A percentile compares a stretch with the other conserved stretches of the same genome.
These are phyloP conservation scores for Zymoseptoria ardabiliae DNA, from an alignment of 2,329 filamentous ascomycete genomes.

Conservation along the genomic window DNA sequence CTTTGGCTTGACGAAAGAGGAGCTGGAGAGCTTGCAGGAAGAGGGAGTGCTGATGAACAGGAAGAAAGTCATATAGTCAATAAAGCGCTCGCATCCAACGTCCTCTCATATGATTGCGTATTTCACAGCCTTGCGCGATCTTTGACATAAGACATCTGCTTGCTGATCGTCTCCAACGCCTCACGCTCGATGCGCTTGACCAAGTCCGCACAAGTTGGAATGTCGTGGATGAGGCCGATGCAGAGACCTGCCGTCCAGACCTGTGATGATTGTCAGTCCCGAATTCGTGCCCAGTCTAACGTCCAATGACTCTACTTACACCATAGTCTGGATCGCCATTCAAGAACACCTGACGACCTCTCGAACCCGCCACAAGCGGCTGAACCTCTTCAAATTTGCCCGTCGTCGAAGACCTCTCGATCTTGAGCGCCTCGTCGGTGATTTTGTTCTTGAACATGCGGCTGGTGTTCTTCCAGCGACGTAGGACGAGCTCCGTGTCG, in stretches of 20 bases:
- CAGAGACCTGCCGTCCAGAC: slow-evolving; percentile 98
- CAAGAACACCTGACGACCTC: slow-evolving; percentile 80
- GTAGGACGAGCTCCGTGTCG: slow-evolving; percentile 76
- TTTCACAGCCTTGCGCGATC: slow-evolving; percentile 2
- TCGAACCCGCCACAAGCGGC: slow-evolving; percentile 76
- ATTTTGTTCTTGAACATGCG: slow-evolving; percentile 86
- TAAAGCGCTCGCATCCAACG: neutral
- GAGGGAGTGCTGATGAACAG: slow-evolving; percentile 14
- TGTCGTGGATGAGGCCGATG: slow-evolving; percentile 52
- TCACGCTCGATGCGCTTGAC: slow-evolving; percentile 39
- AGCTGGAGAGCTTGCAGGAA: slow-evolving; percentile 12
- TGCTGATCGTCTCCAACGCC: slow-evolving; percentile 35
- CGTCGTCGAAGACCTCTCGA: slow-evolving; percentile 71
- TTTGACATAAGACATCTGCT: slow-evolving; percentile 18
- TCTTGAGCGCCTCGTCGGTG: slow-evolving; percentile 65
- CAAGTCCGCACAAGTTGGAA: slow-evolving; percentile 40
- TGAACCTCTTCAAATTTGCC: slow-evolving; percentile 86
- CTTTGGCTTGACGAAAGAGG: slow-evolving; percentile 9
- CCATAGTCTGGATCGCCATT: slow-evolving; percentile 88
- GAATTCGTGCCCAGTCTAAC: neutral
- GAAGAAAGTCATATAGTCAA: neutral
- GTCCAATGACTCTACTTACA: slow-evolving; percentile 48
- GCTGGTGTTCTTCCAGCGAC: slow-evolving; percentile 86
- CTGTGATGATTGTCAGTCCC: slow-evolving; percentile 41
- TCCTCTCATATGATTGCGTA: neutral